Evolutionary conservation across 495 filamentous ascomycete species (phyloP), one percentile per base, ranked within the genome.

Genomic region (Xanthoparmelia taractica): DNA sequence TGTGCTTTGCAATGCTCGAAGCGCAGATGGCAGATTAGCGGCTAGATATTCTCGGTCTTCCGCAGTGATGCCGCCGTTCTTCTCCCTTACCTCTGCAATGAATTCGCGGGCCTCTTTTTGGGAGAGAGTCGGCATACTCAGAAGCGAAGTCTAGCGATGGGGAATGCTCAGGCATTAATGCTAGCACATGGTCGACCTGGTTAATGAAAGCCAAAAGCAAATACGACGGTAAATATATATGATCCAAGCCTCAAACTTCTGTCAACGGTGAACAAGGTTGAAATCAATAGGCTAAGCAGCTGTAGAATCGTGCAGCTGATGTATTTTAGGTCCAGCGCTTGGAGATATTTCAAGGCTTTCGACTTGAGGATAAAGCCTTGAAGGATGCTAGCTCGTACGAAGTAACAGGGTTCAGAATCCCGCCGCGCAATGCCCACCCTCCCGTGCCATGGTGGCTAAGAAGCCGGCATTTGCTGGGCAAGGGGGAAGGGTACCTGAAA

Each of bases 1-100:
- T 55, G 25, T 55, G 2, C 13, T 55, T 55, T 34, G 50, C 50
- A 55, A 55, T 55, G 50, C 50, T 33, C 50, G 50, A 55, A 55
- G 50, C 7, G 25, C 50, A 29, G 50, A 55, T 55, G 50, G 50
- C 50, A 1, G 50, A 31, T 55, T 55, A 55, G 50, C 50, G 33
- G 23, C 50, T 33, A 55, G 50, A 55, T 2, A 33, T 25, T 55
- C 25, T 55, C 50, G 50, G 27, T 55, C 50, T 11, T 55, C 50
- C 50, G 25, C 25, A 29, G 50, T 55, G 50, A 55, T 31, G 25
- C 50, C 50, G 25, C 50, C 50, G 33, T 55, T 55, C 1, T 55
- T 4, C 25, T 55, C 50, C 50, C 50, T 55, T 31, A 55, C 50
- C 8, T 55, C 25, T 31, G 25, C 50, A 55, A 55, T 55, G 50